Base-by-base conservation (phyloP, 257 asterid genomes). In the Cruciata laevipes region DNA sequence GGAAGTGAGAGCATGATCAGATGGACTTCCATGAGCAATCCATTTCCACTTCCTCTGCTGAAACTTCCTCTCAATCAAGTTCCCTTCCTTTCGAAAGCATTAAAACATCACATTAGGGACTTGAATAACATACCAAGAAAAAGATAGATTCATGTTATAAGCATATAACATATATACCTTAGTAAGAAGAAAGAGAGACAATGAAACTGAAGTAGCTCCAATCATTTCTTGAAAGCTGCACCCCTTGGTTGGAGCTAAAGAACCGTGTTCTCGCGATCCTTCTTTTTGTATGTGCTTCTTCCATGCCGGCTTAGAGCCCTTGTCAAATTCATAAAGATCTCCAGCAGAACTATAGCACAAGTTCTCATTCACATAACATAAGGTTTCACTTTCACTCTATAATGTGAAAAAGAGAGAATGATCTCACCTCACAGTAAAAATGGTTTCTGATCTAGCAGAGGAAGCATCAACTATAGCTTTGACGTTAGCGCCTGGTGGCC, bases 1-100 rank as follows among this genome's bases (percentile, higher is more conserved):
- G 64, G 98, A 87, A 60, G 95, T 76, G 37, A 91, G 53, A 13
- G 37, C 35, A 78, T 89, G 88, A 66, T 81, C 83, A 42, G 74
- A 73, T 27, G 98, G 96, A 59, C 77, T 89, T 69, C 88, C 89
- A 79, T 87, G 98, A 71, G 69, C 73, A 53, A 85, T 63, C 98
- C 98, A 91, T 82, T 84, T 89, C 98, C 98, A 87, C 74, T 91
- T 91, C 79, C 90, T 80, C 32, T 75, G 86, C 53, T 82, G 84
- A 63, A 83, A 74, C 55, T 92, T 76, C 69, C 98, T 79, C 70
- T 91, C 96, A 16, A 80, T 74, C 83, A 91, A 79, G 75, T 73
- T 79, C 51, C 96, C 96, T 24, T 71, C 84, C 95, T 89, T 67
- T 55, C 65, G 27, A 42, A 47, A 47, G n/a, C 53, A 38, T 35